phyloP scores from a whole-genome alignment of 768 basidiomycete species.

The Panus rudis region DNA sequence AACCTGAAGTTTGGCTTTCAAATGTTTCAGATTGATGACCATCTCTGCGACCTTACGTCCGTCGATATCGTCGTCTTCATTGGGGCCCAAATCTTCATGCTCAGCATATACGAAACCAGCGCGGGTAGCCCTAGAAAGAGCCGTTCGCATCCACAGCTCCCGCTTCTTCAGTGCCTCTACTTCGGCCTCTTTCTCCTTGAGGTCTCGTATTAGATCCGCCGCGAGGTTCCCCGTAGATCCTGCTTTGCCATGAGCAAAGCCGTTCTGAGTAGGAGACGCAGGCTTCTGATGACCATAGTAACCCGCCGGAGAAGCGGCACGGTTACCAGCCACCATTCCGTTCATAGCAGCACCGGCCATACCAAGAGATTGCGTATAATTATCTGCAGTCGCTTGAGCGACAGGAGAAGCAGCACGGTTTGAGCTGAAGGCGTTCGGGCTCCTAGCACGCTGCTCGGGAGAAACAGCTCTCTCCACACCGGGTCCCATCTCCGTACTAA shows the following conservation, averaged over 20 bases:
- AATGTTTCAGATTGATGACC: conserved; percentile 78
- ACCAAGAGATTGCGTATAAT: conserved; percentile 33
- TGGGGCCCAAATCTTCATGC: conserved; percentile 38
- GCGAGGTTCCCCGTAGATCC: conserved; percentile 64
- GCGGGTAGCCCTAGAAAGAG: conserved; percentile 65
- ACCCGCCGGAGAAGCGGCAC: conserved; percentile 53
- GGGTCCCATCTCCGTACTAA: conserved; percentile 29
- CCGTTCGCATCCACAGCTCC: conserved; percentile 81
- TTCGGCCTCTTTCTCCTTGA: conserved; percentile 79
- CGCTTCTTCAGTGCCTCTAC: conserved; percentile 69
- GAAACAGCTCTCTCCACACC: conserved; percentile 45
- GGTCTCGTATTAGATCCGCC: conserved; percentile 69
- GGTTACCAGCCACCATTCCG: conserved; percentile 35
- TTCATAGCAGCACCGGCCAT: conserved; percentile 55
- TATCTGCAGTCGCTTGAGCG: conserved; percentile 20
- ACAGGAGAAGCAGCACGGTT: conserved; percentile 60
- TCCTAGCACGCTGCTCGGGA: conserved; percentile 54
- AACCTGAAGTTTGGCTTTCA: conserved; percentile 83
- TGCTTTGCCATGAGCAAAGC: conserved; percentile 39
- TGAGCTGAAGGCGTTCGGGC: conserved; percentile 40
- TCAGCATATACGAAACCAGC: conserved; percentile 67
- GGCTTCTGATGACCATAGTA: conserved; percentile 43
- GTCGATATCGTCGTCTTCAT: conserved; percentile 35
- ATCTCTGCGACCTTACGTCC: conserved; percentile 58
- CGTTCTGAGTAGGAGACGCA: conserved; percentile 31